phyloP scores from a whole-genome alignment of 495 filamentous ascomycete genomes.

The Talaromyces stipitatus region DNA sequence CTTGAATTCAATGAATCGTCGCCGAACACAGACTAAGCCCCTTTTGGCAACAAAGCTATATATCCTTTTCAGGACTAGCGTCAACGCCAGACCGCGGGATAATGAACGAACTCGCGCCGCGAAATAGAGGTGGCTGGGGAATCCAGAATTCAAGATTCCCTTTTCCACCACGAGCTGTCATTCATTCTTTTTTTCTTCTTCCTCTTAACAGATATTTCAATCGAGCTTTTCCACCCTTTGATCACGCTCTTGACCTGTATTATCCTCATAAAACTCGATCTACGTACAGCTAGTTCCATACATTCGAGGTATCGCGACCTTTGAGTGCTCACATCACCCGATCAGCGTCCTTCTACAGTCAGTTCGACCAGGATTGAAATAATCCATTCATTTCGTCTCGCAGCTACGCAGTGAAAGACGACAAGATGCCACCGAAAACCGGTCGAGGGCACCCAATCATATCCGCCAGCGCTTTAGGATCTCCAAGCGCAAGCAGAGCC shows the following conservation, averaged over 20 bases:
- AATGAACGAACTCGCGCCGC: background rate
- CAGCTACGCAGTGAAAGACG: background rate
- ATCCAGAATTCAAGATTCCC: conserved; percentile 3
- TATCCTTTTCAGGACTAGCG: conserved; percentile 3
- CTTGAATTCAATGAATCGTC: background rate
- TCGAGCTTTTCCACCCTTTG: too few relatives aligned
- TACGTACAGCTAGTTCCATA: background rate
- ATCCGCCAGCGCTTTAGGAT: background rate
- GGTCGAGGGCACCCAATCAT: background rate
- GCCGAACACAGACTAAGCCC: background rate
- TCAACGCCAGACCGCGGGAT: background rate
- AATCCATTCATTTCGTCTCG: background rate
- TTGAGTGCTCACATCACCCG: background rate
- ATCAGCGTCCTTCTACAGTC: background rate
- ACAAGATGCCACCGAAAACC: background rate
- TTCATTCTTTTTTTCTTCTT: background rate
- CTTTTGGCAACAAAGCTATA: background rate
- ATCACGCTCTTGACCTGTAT: background rate
- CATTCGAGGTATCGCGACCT: background rate
- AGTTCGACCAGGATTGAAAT: background rate
- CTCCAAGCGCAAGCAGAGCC: background rate
- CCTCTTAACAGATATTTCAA: background rate
- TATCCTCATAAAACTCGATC: background rate
- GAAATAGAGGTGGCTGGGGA: conserved; percentile 6
- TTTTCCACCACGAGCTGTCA: background rate